Base-by-base conservation (phyloP, 106 monocot species). In the Posidonia australis region DNA sequence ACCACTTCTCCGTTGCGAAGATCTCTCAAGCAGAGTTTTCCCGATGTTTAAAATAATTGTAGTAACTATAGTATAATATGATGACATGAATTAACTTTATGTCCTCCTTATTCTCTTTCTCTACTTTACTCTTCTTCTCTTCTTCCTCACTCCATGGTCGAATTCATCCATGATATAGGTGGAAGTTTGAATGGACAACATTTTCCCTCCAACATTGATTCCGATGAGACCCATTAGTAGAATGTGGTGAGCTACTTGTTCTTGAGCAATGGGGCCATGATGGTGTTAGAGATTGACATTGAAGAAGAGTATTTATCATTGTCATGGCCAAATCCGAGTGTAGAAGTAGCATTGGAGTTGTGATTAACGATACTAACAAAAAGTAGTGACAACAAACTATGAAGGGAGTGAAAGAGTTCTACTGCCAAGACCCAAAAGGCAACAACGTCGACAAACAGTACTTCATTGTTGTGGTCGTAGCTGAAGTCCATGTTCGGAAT, bases 301-400 rank as follows among this genome's bases (percentile, higher is more conserved):
- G 67, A 31, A n/a, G n/a, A n/a, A n/a, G 49, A n/a, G 36, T 31
- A 22, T 0, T 16, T 53, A 31, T 7, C 44, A 4, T 32, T 49
- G 58, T 31, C 43, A 46, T 25, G 20, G 6, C 80, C 70, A 63
- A 86, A 72, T 13, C 80, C 76, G 25, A 90, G 73, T 1, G 82
- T 82, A 4, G 86, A 83, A 23, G 73, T 51, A 2, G 79, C 36
- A 3, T 67, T 45, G 51, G 90, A 86, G 69, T 83, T 86, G 42
- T 83, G 80, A 70, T 83, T 80, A 19, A 86, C 85, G 83, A 65
- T 83, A 90, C 73, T 90, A 90, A 49, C 82, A 90, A 73, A 90
- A 90, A 56, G 72, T 63, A 0, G 46, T 48, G 19, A 80, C 74
- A 0, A 71, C 66, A 69, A 89, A 46, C 64, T 89, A 82, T 29